A percentile compares a stretch with the other conserved stretches of the same genome.
phyloP scores from a whole-genome alignment of 2,329 filamentous ascomycete species.

The Verticillium albo-atrum region DNA sequence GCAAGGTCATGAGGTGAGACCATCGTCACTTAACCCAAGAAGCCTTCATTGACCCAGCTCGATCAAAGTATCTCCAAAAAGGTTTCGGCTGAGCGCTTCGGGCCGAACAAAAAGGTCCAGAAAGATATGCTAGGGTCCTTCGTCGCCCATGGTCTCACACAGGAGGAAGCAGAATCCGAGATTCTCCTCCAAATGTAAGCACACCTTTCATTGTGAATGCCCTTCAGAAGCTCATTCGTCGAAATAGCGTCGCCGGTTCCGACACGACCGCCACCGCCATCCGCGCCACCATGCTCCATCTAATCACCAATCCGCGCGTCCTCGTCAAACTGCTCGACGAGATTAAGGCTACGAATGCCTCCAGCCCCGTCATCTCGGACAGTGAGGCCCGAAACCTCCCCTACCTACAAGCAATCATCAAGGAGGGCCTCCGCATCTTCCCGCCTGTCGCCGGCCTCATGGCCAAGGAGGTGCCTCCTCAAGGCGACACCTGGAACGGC shows the following conservation, averaged over 20 bases:
- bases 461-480: constrained; percentile 29
- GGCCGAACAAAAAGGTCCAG: constrained; percentile 32
- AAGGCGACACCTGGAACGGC: constrained; percentile 30
- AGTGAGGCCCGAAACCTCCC: constrained; percentile 30
- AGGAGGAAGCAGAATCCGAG: constrained; percentile 37
- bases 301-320: constrained; percentile 44
- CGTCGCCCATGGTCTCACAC: constrained; percentile 31
- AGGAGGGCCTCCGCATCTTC: constrained; percentile 39
- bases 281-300: constrained; percentile 47
- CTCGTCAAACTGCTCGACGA: constrained; percentile 41
- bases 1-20: constrained; percentile 32
- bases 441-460: constrained; percentile 31
- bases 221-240: too few relatives aligned
- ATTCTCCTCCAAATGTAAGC: constrained; percentile 36
- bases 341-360: constrained; percentile 22
- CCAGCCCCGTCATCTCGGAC: constrained; percentile 21
- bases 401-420: constrained; percentile 45
- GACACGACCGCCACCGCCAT: constrained; percentile 55
- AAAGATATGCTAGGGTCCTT: constrained; percentile 48
- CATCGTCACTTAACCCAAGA: too few relatives aligned
- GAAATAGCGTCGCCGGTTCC: constrained; percentile 43
- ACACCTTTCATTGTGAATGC: too few relatives aligned
- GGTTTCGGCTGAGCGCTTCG: constrained; percentile 40
- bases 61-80: constrained; percentile 31
- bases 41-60: too few relatives aligned